These are phyloP conservation scores for Mycena epipterygia DNA, from an alignment of 768 basidiomycete species.

Conservation along the genomic window DNA sequence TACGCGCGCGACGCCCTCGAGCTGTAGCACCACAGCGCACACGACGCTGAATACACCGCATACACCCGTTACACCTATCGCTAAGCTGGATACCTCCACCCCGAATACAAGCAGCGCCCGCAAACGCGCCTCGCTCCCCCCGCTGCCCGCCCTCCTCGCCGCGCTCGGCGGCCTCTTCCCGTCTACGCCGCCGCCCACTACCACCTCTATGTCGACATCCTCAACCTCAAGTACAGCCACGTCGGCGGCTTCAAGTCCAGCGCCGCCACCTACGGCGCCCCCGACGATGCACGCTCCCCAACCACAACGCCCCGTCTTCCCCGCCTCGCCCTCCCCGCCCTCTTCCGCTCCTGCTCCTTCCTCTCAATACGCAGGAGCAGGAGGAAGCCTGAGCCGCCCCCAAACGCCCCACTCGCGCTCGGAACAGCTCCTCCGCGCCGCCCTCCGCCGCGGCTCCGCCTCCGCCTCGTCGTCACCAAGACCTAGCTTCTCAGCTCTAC, in stretches of 20 bases:
- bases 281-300: not conserved
- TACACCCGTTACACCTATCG: no score
- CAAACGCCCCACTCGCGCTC: constrained; percentile 41
- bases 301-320: constrained; percentile 25
- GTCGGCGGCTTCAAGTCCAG: not conserved
- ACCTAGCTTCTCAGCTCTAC: not conserved
- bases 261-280: constrained; percentile 32
- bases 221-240: not conserved
- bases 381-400: constrained; percentile 39
- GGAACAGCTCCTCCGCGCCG: constrained; percentile 29
- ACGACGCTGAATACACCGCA: no score
- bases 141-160: constrained; percentile 44
- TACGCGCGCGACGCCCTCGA: not conserved
- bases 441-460: constrained; percentile 13
- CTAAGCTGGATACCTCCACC: no score
- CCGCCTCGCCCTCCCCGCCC: no score
- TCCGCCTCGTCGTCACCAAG: not conserved
- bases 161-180: constrained; percentile 20
- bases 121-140: constrained; percentile 40
- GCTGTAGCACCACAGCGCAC: no score
- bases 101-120: constrained; percentile 8
- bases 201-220: not conserved
- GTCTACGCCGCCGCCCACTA: not conserved
- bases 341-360: not conserved
- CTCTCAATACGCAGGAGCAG: not conserved